Percentiles rank a stretch among this genome's conserved stretches.
phyloP scores from a whole-genome alignment of 495 filamentous ascomycete genomes.

The Elasticomyces elasticus region DNA sequence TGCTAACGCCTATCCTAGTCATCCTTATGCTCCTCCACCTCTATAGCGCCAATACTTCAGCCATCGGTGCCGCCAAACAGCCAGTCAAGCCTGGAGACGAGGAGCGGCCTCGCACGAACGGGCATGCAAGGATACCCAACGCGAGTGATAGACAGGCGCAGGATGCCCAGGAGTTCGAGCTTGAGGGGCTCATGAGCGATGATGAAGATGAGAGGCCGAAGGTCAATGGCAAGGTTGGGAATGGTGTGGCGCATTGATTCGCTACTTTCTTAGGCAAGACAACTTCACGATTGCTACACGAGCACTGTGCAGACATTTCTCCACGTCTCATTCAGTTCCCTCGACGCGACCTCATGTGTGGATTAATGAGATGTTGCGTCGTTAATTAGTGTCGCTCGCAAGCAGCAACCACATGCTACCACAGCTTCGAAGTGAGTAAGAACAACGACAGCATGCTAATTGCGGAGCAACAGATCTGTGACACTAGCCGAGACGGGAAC shows the following conservation, averaged over 20 bases:
- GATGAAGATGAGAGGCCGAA: conserved; percentile 42
- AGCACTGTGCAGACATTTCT: no score
- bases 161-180: conserved; percentile 46
- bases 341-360: no score
- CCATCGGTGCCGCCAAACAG: conserved; percentile 15
- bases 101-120: conserved; percentile 38
- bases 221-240: neutral
- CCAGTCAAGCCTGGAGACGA: conserved; percentile 17
- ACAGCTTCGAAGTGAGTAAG: no score
- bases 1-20: conserved; percentile 36
- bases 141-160: conserved; percentile 38
- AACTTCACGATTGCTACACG: no score
- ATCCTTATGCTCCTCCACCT: conserved; percentile 73
- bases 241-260: neutral
- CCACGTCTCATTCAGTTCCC: no score
- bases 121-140: conserved; percentile 35
- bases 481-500: no score
- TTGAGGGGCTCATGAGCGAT: conserved; percentile 65
- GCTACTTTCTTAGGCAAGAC: neutral
- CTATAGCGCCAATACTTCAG: conserved; percentile 55
- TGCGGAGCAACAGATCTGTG: no score
- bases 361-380: no score
- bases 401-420: no score
- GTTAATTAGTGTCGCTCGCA: no score
- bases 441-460: no score